These are phyloP conservation scores for Beta macrorhiza DNA, from an alignment of 179 eudicot species.

Conservation along the genomic window DNA sequence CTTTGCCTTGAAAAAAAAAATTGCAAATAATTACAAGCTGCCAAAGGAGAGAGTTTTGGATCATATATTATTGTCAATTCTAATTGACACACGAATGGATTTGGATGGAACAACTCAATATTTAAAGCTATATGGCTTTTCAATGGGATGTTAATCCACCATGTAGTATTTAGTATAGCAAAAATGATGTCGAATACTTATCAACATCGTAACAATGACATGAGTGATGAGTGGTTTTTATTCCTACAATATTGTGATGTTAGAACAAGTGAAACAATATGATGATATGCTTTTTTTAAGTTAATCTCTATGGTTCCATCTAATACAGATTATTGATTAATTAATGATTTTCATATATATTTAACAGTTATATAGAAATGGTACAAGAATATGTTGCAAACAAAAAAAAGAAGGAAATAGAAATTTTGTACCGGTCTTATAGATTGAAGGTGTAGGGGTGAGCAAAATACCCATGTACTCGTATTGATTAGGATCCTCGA, in stretches of 20 bases:
- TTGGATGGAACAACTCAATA: not conserved
- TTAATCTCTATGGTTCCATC: not conserved
- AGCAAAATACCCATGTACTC: no score
- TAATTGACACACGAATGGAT: slow-evolving; percentile 26
- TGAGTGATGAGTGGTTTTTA: slow-evolving; percentile 2
- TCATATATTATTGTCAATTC: slow-evolving; percentile 6
- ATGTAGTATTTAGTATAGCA: not conserved
- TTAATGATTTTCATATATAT: no score
- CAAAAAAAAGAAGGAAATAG: no score
- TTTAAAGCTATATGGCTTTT: slow-evolving; percentile 10
- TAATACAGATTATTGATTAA: no score
- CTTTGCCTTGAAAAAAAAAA: not conserved
- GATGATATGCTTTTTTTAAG: not conserved
- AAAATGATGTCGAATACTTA: not conserved
- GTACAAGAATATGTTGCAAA: no score
- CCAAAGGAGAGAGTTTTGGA: slow-evolving; percentile 22
- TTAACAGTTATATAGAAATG: no score
- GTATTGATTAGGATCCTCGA: no score
- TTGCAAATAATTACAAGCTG: slow-evolving; percentile 26
- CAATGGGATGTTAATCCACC: not conserved
- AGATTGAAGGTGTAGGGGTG: no score
- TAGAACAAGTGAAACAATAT: not conserved
- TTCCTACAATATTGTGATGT: not conserved
- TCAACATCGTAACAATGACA: slow-evolving; percentile 8
- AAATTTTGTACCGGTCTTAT: no score